phyloP scores from a whole-genome alignment of 2,329 filamentous ascomycete species.

The Fusarium verrucosum region DNA sequence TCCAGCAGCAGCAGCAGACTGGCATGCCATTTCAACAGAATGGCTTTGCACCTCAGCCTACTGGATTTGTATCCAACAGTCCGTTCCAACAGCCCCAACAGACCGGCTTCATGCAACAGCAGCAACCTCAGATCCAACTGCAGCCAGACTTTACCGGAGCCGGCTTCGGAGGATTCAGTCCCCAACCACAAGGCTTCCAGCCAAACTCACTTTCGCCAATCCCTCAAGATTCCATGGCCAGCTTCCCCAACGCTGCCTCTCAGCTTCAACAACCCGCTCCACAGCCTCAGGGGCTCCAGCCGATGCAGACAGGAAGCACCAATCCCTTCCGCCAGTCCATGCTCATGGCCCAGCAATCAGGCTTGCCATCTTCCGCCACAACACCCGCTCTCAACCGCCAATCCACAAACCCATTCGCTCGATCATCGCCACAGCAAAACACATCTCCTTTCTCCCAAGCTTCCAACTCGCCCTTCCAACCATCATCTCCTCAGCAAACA shows the following conservation, averaged over 20 bases:
- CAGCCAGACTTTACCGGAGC: slow-evolving; percentile 70
- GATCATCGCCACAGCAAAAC: slow-evolving; percentile 62
- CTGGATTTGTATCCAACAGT: slow-evolving; percentile 43
- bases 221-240: slow-evolving; percentile 61
- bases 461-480: slow-evolving; percentile 56
- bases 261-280: slow-evolving; percentile 33
- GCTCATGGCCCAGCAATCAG: slow-evolving; percentile 70
- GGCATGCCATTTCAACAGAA: slow-evolving; percentile 41
- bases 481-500: slow-evolving; percentile 49
- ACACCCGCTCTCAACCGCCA: slow-evolving; percentile 62
- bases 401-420: slow-evolving; percentile 89
- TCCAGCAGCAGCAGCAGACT: slow-evolving; percentile 43
- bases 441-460: slow-evolving; percentile 49
- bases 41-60: slow-evolving; percentile 48
- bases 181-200: slow-evolving; percentile 65
- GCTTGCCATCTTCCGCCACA: slow-evolving; percentile 57
- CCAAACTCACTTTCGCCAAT: slow-evolving; percentile 63
- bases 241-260: slow-evolving; percentile 48
- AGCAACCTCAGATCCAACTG: slow-evolving; percentile 53
- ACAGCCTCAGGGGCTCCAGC: slow-evolving; percentile 38
- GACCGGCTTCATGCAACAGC: slow-evolving; percentile 40
- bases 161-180: slow-evolving; percentile 84
- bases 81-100: slow-evolving; percentile 51
- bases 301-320: slow-evolving; percentile 62
- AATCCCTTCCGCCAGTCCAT: slow-evolving; percentile 97